Percentiles rank a stretch among this genome's conserved stretches.
These are phyloP conservation scores for Fraxinus sp. DNA, from an alignment of 305 asterid genomes.

Conservation along the genomic window DNA sequence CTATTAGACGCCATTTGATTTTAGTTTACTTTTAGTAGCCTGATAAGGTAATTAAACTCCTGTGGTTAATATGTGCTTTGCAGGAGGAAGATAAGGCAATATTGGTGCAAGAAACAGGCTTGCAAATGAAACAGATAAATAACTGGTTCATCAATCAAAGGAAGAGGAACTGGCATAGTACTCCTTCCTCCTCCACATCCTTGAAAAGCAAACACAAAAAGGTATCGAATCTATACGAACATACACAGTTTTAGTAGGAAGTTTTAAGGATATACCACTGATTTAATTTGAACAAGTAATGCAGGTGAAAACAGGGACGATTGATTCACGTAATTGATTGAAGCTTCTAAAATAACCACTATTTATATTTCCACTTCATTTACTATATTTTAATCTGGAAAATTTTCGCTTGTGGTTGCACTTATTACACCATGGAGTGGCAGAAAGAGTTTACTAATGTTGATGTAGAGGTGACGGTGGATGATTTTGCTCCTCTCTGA, in stretches of 20 bases:
- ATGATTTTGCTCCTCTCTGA: background rate
- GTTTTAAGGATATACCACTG: background rate
- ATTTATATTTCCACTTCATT: background rate
- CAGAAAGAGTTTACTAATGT: background rate
- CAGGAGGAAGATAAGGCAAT: constrained; percentile 53
- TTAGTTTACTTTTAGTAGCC: background rate
- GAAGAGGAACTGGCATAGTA: constrained; percentile 52
- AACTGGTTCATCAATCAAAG: constrained; percentile 45
- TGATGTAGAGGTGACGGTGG: background rate
- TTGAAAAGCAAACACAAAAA: constrained; percentile 31
- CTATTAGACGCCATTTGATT: background rate
- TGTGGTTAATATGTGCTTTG: background rate
- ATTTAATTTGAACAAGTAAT: constrained; percentile 18
- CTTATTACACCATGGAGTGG: background rate
- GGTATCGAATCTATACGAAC: constrained; percentile 4
- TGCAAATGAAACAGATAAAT: constrained; percentile 45
- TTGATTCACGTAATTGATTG: constrained; percentile 1
- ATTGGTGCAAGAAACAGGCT: constrained; percentile 44
- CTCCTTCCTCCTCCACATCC: constrained; percentile 22
- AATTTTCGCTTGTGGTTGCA: background rate
- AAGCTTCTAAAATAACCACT: background rate
- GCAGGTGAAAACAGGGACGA: constrained; percentile 29
- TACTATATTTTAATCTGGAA: constrained; percentile 4
- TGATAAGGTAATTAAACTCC: background rate
- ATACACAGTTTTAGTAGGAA: background rate